A percentile compares a stretch with the other conserved stretches of the same genome.
Evolutionary conservation across 169 alveolate genomes (phyloP).

Genomic region (Plasmodium malariae): DNA sequence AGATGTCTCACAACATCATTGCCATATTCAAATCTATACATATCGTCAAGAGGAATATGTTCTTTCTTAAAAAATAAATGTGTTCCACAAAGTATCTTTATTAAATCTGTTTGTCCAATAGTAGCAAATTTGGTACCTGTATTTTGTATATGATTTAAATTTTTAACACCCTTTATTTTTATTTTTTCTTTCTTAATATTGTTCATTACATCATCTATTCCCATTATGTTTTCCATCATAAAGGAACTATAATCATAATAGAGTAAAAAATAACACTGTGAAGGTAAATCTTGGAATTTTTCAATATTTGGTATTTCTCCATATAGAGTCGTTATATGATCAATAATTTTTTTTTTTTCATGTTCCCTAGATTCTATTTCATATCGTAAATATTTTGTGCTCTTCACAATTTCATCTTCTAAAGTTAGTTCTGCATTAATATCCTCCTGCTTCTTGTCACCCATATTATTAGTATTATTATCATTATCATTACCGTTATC

Average conservation of each 20-base stretch:
- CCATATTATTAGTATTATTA: neutral
- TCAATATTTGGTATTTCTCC: conserved; percentile 34
- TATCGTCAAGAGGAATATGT: conserved; percentile 30
- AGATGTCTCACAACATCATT: conserved; percentile 35
- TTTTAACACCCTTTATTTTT: neutral
- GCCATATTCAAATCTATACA: conserved; percentile 12
- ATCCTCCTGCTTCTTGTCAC: neutral
- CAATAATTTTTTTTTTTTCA: conserved; percentile 26
- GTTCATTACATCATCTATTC: conserved; percentile 36
- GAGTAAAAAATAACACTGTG: conserved; percentile 46
- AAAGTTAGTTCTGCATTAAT: conserved; percentile 13
- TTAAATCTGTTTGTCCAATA: conserved; percentile 32
- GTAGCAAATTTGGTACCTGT: conserved; percentile 28
- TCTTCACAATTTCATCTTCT: conserved; percentile 42
- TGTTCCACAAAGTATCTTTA: conserved; percentile 56
- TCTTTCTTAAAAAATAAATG: conserved; percentile 69
- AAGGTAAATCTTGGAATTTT: conserved; percentile 41
- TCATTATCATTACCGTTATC: neutral
- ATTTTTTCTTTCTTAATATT: conserved; percentile 2
- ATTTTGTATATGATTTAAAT: conserved; percentile 9
- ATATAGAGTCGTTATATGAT: neutral
- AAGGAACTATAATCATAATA: conserved; percentile 50
- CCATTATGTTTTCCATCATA: conserved; percentile 25
- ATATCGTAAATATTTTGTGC: conserved; percentile 24
- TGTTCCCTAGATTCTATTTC: conserved; percentile 46